Evolutionary conservation across 2,329 filamentous ascomycete species (phyloP), one percentile per base, ranked within the genome.

Genomic region (Ilyonectria sp.): DNA sequence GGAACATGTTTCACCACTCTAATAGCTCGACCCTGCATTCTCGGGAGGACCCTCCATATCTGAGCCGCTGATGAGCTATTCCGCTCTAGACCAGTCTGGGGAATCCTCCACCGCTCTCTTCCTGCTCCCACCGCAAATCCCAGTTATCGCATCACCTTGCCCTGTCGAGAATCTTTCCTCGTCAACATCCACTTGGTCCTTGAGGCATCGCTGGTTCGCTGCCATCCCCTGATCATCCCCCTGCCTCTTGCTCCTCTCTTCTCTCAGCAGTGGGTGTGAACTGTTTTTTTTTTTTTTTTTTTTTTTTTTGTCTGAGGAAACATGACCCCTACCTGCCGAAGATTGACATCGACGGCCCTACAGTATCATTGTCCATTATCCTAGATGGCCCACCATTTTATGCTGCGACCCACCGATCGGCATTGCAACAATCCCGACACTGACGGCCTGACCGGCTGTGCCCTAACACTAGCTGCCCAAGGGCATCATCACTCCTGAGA

Each of bases 401-500:
- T 55, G 29, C 50, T 52, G 44, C 57, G 37, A 69, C 61, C 69
- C 73, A 60, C 70, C 55, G 71, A 72, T 74, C 73, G 73, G 57
- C 71, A 64, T 63, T 43, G 49, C 55, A 50, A 40, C 43, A 56
- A 68, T 60, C 54, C 60, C 69, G 68, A 67, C 69, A 74, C 62
- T 63, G 61, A 70, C 73, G 73, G 73, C 70, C 57, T 68, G 56
- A 67, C 73, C 73, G 73, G 65, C 71, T 71, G 61, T 75, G 68
- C 67, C 71, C 71, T 63, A 65, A 52, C 56, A 69, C 53, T 75
- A 61, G 60, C 56, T 69, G 57, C 60, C 54, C 52, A 64, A 60
- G 63, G 55, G 54, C 62, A 61, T 68, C 69, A 59, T 68, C 69
- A 60, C 49, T 65, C 19, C 47, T 43, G 33, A 56, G 46, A 63